These are phyloP conservation scores for Apophysomyces sp. DNA, from an alignment of 371 early-diverging fungal genomes.

Conservation along the genomic window DNA sequence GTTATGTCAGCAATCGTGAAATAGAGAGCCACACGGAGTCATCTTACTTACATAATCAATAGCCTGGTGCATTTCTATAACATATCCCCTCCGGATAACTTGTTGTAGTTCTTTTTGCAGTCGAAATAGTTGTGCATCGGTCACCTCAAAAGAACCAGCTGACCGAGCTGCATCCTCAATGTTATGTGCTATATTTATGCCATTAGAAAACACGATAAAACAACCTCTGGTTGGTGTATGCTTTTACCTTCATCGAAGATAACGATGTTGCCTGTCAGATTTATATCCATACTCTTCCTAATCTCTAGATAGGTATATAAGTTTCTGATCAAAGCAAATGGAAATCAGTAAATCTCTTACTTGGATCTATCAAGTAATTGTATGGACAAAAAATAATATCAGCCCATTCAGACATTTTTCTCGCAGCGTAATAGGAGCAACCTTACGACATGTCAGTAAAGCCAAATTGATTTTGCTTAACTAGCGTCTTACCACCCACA, in stretches of 20 bases:
- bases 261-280: conserved; percentile 63
- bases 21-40: no score
- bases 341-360: conserved; percentile 19
- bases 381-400: conserved; percentile 92
- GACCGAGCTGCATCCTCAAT: conserved; percentile 59
- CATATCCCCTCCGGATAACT: conserved; percentile 17
- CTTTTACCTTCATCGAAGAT: conserved; percentile 88
- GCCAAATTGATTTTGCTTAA: neutral
- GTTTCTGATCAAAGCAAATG: no score
- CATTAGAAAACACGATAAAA: no score
- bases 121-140: conserved; percentile 34
- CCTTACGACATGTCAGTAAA: conserved; percentile 16
- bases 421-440: conserved; percentile 86
- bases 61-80: conserved; percentile 25
- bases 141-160: conserved; percentile 53
- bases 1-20: no score
- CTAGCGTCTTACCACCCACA: conserved; percentile 20
- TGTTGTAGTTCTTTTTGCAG: conserved; percentile 38
- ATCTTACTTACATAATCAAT: conserved; percentile 32
- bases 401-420: conserved; percentile 57
- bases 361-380: conserved; percentile 87
- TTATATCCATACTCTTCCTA: conserved; percentile 58
- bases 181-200: conserved; percentile 41
- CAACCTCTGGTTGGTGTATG: no score
- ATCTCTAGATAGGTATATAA: conserved; percentile 29